Evolutionary conservation across 345 rosid genomes (phyloP).

Genomic region (Crucihimalaya himalaica): DNA sequence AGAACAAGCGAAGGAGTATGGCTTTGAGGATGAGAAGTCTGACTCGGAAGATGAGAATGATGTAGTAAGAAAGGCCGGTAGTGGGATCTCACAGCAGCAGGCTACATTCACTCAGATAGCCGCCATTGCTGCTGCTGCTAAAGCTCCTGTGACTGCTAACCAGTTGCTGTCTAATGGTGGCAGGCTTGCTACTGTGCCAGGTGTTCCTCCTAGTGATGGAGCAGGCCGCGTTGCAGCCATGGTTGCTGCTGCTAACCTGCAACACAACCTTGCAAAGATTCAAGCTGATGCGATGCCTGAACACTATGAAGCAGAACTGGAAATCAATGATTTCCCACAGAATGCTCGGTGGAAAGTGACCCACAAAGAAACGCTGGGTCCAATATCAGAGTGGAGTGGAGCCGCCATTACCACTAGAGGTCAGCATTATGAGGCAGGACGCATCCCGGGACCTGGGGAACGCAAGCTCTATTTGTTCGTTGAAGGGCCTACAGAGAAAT

Average conservation of each 20-base stretch:
- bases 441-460: constrained; percentile 58
- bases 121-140: constrained; percentile 48
- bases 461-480: constrained; percentile 82
- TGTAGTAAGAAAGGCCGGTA: constrained; percentile 72
- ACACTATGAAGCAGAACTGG: constrained; percentile 82
- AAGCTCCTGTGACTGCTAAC: constrained; percentile 30
- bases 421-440: constrained; percentile 60
- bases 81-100: constrained; percentile 59
- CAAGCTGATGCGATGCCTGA: constrained; percentile 85
- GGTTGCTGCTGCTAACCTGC: constrained; percentile 58
- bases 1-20: constrained; percentile 84
- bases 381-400: constrained; percentile 79
- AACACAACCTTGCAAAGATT: constrained; percentile 74
- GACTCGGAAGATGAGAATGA: constrained; percentile 89
- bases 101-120: constrained; percentile 57
- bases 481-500: constrained; percentile 74
- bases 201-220: constrained; percentile 49
- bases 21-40: constrained; percentile 81
- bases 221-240: constrained; percentile 71
- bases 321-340: constrained; percentile 86
- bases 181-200: neutral
- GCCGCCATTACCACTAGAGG: constrained; percentile 88
- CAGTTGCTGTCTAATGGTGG: neutral
- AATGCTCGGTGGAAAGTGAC: constrained; percentile 92
- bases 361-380: constrained; percentile 82